phyloP scores from a whole-genome alignment of 495 filamentous ascomycete species.

The Xylaria intraflava region DNA sequence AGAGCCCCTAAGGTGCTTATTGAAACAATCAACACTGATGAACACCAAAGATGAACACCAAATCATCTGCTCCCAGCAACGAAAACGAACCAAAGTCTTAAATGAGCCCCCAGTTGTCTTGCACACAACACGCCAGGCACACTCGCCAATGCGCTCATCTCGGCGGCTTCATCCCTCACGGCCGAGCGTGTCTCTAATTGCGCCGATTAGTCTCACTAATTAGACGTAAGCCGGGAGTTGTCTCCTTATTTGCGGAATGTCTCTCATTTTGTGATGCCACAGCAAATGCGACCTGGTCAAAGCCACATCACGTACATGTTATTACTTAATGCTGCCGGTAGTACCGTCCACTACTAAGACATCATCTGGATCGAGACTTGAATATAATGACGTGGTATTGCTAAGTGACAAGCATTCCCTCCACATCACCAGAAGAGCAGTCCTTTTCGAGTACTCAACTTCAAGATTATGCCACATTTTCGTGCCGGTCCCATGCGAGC shows the following conservation, averaged over 20 bases:
- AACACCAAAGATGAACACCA: too few species aligned
- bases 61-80: constrained; percentile 13
- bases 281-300: constrained; percentile 8
- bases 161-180: constrained; percentile 6
- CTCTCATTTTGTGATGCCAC: constrained; percentile 10
- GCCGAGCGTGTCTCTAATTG: constrained; percentile 12
- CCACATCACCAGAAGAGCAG: not conserved
- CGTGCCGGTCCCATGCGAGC: not conserved
- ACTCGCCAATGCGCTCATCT: constrained; percentile 12
- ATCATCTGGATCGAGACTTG: constrained; percentile 1
- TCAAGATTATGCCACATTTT: not conserved
- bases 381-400: not conserved
- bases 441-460: not conserved
- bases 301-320: constrained; percentile 22
- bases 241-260: constrained; percentile 17
- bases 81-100: constrained; percentile 20
- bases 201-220: constrained; percentile 10
- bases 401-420: constrained; percentile 1
- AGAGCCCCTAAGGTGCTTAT: constrained; percentile 17
- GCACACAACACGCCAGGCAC: constrained; percentile 1
- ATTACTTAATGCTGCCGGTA: constrained; percentile 11
- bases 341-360: not conserved
- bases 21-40: constrained; percentile 23
- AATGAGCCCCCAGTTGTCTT: constrained; percentile 22
- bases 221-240: not conserved